phyloP scores from a whole-genome alignment of 2,329 filamentous ascomycete species.

The Aspergillus sp. region DNA sequence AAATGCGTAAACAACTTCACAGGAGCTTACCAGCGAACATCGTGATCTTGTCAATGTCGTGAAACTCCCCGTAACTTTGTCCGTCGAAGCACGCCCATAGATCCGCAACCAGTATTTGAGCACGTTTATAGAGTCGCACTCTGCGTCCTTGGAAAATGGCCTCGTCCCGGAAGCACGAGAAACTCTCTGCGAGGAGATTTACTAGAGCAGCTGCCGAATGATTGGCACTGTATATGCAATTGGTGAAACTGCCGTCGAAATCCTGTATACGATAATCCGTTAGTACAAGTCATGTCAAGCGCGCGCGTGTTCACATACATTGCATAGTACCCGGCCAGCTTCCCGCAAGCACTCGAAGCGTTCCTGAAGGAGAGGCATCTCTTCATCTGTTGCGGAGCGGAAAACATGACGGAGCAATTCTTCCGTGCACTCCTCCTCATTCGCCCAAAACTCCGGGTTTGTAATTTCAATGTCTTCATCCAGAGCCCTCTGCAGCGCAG shows the following conservation, averaged over 20 bases:
- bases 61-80: constrained; percentile 73
- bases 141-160: constrained; percentile 69
- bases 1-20: neutral
- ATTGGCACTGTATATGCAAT: constrained; percentile 71
- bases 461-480: constrained; percentile 92
- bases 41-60: constrained; percentile 91
- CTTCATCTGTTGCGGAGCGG: constrained; percentile 78
- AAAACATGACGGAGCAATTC: constrained; percentile 76
- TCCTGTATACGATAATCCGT: constrained; percentile 49
- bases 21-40: constrained; percentile 76
- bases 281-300: constrained; percentile 5
- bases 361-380: constrained; percentile 80
- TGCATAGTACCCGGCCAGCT: constrained; percentile 74
- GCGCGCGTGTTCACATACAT: constrained; percentile 52
- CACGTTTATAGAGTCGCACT: constrained; percentile 86
- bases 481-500: constrained; percentile 78
- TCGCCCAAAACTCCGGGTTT: constrained; percentile 80
- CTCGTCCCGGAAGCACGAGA: constrained; percentile 84
- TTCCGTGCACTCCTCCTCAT: constrained; percentile 73
- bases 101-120: constrained; percentile 94
- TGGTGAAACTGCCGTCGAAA: constrained; percentile 72
- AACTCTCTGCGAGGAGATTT: constrained; percentile 78
- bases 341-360: constrained; percentile 78
- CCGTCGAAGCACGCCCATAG: constrained; percentile 95
- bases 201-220: constrained; percentile 81